Evolutionary conservation across 2,329 filamentous ascomycete species (phyloP), one percentile per base, ranked within the genome.

Genomic region (Alternaria arbusti): DNA sequence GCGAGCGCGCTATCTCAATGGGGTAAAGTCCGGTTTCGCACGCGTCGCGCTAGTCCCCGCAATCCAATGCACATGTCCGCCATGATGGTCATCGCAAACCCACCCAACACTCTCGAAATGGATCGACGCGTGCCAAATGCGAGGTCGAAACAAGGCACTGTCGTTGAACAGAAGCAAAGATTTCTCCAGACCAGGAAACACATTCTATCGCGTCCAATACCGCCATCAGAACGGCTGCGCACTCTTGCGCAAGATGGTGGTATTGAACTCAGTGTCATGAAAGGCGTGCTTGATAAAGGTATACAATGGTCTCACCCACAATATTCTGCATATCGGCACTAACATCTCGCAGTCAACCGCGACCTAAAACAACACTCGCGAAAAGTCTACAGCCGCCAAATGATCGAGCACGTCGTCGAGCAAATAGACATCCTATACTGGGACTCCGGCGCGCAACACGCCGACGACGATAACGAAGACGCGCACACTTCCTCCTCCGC

Each of bases 321-420:
- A 36, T 5, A 3, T 3, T 26, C 3, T 6, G 12, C 3, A 9
- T 2, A 6, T 4, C 20, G 36, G 23, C 32, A 36, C 46, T 66
- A 22, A 67, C 6, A 10, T 1, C 32, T 5, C 23, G n/a, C 11
- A 86, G 86, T 91, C 12, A 91, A 91, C 74, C 86, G 88, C 63
- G 80, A 84, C 15, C 80, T 92, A 13, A 85, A 86, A 67, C 88
- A 90, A 69, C 91, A 93, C 75, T 85, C 85, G 28, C 87, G 86
- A 36, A 85, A 88, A 59, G 88, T 88, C 6, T 92, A 92, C 75
- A 86, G 88, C 15, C 86, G 89, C 0, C 89, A 91, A 70, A 89
- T 90, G n/a, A 88, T 86, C 55, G 86, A 90, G 36, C 89, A 91
- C 71, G 86, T 93, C 17, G 90, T 90, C 2, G 90, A 92, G 81